Base-by-base conservation (phyloP, 306 rosid species). In the Quercus mongolica region DNA sequence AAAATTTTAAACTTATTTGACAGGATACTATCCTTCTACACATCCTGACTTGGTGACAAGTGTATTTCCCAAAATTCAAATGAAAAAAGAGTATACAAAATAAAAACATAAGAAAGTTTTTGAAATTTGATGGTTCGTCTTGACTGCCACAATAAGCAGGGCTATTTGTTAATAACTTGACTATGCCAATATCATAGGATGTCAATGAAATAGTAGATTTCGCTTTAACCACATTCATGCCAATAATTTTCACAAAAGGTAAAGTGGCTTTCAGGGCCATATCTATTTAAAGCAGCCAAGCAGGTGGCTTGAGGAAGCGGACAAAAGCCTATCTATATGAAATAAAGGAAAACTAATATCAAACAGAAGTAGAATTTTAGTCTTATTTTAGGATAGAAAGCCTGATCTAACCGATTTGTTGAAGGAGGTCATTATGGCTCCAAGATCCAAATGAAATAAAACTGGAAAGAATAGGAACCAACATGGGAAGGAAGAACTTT, bases 21-120 rank as follows among this genome's bases (percentile, higher is more conserved):
- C 72, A 70, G 56, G 46, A 65, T 59, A 55, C 76, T 18, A 81
- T 65, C 33, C 73, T 31, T 41, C 56, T 10, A 62, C 84, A 76
- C 57, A 65, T 18, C 31, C n/a, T 65, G 74, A 69, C 21, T 56
- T 61, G 67, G 68, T 35, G 58, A 49, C 17, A 11, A n/a, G 49
- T 18, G 19, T 31, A 52, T 69, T 55, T 33, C 12, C 35, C 18
- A 19, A 13, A 6, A 12, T 5, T 41, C 28, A 25, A 49, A 20
- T 21, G 9, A 28, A 30, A 41, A 41, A 14, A 7, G 5, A 58
- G 69, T 41, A 56, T 25, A 77, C 25, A 64, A 8, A 30, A 76
- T 51, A 31, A 38, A 15, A 21, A 18, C 56, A 52, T 51, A 64
- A 8, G 23, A 28, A 26, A 18, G 20, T 56, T 9, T 20, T 59